These are phyloP conservation scores for Geum urbanum DNA, from an alignment of 306 rosid genomes.

Conservation along the genomic window DNA sequence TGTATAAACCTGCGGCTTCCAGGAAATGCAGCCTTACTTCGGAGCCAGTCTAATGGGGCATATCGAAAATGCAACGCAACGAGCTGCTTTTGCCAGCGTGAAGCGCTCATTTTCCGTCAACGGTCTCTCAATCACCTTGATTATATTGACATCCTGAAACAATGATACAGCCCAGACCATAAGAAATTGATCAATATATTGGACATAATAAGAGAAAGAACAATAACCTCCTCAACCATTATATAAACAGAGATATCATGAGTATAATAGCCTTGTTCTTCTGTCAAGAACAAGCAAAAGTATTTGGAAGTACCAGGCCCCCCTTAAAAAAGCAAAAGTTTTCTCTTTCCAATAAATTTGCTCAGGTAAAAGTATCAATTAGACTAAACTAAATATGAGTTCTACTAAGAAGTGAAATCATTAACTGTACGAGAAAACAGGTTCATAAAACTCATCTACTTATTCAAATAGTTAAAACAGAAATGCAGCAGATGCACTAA, in stretches of 20 bases:
- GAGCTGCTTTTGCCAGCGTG: conserved; percentile 94
- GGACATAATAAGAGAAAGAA: neutral
- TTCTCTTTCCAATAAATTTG: neutral
- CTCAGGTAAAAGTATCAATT: neutral
- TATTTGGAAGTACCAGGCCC: neutral
- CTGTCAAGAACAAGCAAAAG: neutral
- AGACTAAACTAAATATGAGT: neutral
- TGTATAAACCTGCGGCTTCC: neutral
- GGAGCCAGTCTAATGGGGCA: conserved; percentile 83
- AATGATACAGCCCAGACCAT: neutral
- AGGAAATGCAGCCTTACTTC: conserved; percentile 43
- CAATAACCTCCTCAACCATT: neutral
- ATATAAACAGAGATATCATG: neutral
- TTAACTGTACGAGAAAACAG: neutral
- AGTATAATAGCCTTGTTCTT: neutral
- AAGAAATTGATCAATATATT: conserved; percentile 18
- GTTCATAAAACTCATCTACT: neutral
- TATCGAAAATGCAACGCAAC: conserved; percentile 83
- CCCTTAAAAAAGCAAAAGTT: neutral
- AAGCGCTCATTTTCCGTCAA: conserved; percentile 79
- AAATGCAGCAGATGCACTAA: conserved; percentile 24
- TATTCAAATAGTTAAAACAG: neutral
- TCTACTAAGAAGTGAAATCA: neutral
- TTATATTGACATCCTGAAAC: conserved; percentile 71
- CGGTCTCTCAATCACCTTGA: conserved; percentile 94